A percentile compares a stretch with the other conserved stretches of the same genome.
Conservation (phyloP, 1,284 basidiomycete genomes). For the Cryptococcus jaspeensis region DNA sequence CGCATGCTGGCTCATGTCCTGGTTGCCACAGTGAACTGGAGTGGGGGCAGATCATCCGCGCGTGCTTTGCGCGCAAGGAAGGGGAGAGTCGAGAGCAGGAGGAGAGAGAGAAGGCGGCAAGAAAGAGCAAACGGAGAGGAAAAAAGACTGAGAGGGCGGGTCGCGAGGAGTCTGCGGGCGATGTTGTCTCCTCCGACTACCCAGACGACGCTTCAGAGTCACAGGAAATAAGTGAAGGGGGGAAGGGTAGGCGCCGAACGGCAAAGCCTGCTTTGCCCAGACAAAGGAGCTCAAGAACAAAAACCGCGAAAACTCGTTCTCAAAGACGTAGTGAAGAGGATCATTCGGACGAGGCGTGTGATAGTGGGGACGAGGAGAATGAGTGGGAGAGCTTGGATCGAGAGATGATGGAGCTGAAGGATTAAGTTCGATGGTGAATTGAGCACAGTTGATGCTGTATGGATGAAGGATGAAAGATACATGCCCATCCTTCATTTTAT, state of each 20-base stretch:
- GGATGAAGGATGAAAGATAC: too few relatives aligned
- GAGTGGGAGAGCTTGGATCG: constrained; percentile 16
- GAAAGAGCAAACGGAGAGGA: constrained; percentile 8
- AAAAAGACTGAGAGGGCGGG: constrained; percentile 11
- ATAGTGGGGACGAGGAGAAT: not conserved
- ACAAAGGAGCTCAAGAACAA: too few relatives aligned
- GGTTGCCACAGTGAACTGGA: constrained; percentile 59
- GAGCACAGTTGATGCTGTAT: too few relatives aligned
- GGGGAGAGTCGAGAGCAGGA: constrained; percentile 16
- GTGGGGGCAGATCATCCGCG: constrained; percentile 73
- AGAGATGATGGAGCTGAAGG: constrained; percentile 11
- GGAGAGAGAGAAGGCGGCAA: constrained; percentile 11
- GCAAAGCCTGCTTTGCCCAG: too few relatives aligned
- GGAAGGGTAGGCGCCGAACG: too few relatives aligned
- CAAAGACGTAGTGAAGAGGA: too few relatives aligned
- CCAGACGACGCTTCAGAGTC: constrained; percentile 10
- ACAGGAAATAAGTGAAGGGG: not conserved
- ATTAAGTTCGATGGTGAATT: constrained; percentile 1
- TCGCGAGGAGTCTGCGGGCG: constrained; percentile 8
- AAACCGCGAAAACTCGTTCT: too few relatives aligned
- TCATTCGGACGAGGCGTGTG: too few relatives aligned
- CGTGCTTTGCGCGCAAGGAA: constrained; percentile 61
- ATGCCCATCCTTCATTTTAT: too few relatives aligned
- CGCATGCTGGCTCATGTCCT: constrained; percentile 63
- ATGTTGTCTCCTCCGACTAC: not conserved